Base-by-base conservation (phyloP, 805 yeast species). In the Debaryomyces prosopidis region DNA sequence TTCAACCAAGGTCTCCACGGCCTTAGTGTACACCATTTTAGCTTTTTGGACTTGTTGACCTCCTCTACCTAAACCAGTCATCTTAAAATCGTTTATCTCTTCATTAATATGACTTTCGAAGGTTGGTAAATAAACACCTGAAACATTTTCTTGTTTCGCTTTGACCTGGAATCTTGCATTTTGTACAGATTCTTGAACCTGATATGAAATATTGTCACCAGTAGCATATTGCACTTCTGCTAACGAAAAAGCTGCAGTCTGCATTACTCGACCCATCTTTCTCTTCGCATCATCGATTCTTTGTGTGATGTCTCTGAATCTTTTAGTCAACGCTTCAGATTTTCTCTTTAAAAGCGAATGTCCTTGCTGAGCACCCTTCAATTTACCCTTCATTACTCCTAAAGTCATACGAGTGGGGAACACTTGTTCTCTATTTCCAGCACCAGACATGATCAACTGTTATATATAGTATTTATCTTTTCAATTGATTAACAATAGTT, bases 201-300 rank as follows among this genome's bases (percentile, higher is more conserved):
- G 97, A 66, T 89, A 92, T 18, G 90, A 89, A 55, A 92, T 89
- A 69, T 89, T 89, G 60, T 90, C 97, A 47, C 98, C 98, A 2
- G 97, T 92, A 19, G 99, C 99, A 62, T 94, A 94, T 38, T 94
- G 85, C 39, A 92, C 98, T 66, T 92, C 99, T 2, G 98, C 98
- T 57, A 92, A 77, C 6, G 98, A 91, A 66, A 92, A 92, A 1
- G 98, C 95, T 1, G 99, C 99, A 0, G 96, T 87, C 65, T 94
- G 98, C 98, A 92, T 92, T 36, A 92, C 96, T 53, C 92, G 79
- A 41, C 98, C 99, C 98, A 94, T 92, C 74, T 92, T 94, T 57
- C 92, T 81, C 71, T 92, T 92, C 36, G 98, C 85, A 56, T 89
- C 96, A 65, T 94, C 97, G 63, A 92, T 92, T 66, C 96, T 76